phyloP scores from a whole-genome alignment of 2,329 filamentous ascomycete species.

The Acrocalymma vagum region DNA sequence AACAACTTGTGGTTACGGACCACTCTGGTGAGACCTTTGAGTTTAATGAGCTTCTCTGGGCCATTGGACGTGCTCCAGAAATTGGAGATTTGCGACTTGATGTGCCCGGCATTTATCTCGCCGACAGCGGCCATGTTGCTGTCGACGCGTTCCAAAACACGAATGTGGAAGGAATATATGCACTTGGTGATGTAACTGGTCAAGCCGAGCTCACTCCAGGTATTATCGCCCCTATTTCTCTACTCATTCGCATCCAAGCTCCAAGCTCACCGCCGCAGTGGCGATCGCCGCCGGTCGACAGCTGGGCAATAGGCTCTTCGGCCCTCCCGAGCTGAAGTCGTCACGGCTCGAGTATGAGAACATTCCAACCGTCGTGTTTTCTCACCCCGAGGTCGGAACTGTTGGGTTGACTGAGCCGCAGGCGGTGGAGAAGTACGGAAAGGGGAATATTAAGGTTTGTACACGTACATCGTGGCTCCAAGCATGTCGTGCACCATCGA shows the following conservation, averaged over 20 bases:
- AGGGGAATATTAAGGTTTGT: slow-evolving; percentile 33
- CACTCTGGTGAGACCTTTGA: slow-evolving; percentile 65
- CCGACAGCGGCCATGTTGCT: slow-evolving; percentile 70
- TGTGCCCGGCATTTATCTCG: slow-evolving; percentile 69
- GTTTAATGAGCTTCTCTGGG: slow-evolving; percentile 81
- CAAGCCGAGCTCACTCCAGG: slow-evolving; percentile 60
- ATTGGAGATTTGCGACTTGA: slow-evolving; percentile 74
- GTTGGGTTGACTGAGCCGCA: slow-evolving; percentile 81
- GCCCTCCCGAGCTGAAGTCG: slow-evolving; percentile 60
- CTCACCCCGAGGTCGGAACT: slow-evolving; percentile 79
- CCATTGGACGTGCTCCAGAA: slow-evolving; percentile 76
- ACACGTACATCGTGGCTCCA: not conserved
- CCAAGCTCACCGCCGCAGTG: slow-evolving; percentile 75
- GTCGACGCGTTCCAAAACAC: slow-evolving; percentile 84
- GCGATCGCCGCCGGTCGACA: slow-evolving; percentile 82
- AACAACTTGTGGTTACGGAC: slow-evolving; percentile 54
- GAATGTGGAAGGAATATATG: slow-evolving; percentile 74
- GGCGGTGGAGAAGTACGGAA: slow-evolving; percentile 73
- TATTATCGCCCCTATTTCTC: slow-evolving; percentile 1
- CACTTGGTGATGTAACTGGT: slow-evolving; percentile 78
- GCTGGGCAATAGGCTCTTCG: slow-evolving; percentile 78
- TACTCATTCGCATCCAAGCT: not conserved
- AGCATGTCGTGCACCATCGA: not conserved
- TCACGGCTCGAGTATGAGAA: slow-evolving; percentile 75
- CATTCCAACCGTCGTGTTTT: slow-evolving; percentile 82